Percentiles rank a stretch among this genome's conserved stretches.
These are phyloP conservation scores for Plectosphaerella cucumerina DNA, from an alignment of 2,329 filamentous ascomycete genomes.

Conservation along the genomic window DNA sequence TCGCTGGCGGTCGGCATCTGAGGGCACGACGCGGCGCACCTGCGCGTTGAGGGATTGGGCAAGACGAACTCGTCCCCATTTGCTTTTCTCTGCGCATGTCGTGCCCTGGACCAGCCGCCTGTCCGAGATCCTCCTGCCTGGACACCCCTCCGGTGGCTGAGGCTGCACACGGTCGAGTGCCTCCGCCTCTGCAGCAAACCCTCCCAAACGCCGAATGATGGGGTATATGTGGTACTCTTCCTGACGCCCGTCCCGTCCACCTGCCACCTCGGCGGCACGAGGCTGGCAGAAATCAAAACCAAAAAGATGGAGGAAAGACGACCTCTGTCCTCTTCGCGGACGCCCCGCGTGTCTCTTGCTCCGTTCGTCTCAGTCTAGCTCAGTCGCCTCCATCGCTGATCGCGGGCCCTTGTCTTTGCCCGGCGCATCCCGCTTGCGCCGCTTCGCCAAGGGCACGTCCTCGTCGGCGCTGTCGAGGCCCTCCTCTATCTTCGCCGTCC, in stretches of 20 bases:
- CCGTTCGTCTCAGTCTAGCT: slow-evolving; percentile 7
- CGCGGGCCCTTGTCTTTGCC: neutral
- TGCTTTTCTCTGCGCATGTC: too few species aligned
- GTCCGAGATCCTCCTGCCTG: too few species aligned
- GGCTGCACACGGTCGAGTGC: too few species aligned
- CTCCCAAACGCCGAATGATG: neutral
- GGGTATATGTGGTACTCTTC: neutral
- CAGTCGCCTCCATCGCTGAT: slow-evolving; percentile 8
- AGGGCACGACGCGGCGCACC: neutral
- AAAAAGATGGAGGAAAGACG: neutral
- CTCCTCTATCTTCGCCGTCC: too few species aligned
- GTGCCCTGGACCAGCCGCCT: too few species aligned
- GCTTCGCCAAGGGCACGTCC: too few species aligned
- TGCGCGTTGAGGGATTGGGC: neutral
- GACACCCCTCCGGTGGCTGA: too few species aligned
- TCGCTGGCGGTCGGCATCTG: neutral
- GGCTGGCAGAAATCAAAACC: neutral
- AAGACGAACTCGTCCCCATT: too few species aligned
- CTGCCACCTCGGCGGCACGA: neutral
- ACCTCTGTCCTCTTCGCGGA: neutral
- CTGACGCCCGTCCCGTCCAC: neutral
- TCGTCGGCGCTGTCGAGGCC: too few species aligned
- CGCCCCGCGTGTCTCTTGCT: too few species aligned
- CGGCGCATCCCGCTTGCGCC: neutral
- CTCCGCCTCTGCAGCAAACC: neutral